These are phyloP conservation scores for Hyaloraphidium curvatum DNA, from an alignment of 192 early-diverging fungal species.

Conservation along the genomic window DNA sequence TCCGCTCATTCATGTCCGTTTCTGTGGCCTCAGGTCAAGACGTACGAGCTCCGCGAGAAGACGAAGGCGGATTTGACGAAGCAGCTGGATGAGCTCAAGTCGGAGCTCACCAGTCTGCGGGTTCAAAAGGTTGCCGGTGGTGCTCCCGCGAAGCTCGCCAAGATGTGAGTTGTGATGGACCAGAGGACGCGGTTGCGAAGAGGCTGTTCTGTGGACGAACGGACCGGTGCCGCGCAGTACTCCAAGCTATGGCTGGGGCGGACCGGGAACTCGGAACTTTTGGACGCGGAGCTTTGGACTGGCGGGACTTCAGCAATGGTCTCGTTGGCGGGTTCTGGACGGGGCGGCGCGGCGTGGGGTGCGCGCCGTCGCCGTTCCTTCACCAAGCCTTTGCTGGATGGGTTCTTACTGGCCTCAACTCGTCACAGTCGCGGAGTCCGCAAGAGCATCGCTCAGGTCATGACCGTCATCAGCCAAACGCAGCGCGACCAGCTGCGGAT, in stretches of 20 bases:
- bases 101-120: conserved; percentile 74
- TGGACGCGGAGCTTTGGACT: no score
- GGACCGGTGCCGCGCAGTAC: no score
- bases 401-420: background rate
- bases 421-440: conserved; percentile 59
- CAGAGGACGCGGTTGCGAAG: no score
- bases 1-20: conserved; percentile 8
- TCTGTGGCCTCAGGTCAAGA: conserved; percentile 64
- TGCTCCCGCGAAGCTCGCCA: conserved; percentile 54
- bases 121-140: conserved; percentile 83
- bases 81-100: conserved; percentile 82
- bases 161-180: conserved; percentile 46
- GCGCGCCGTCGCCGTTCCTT: no score
- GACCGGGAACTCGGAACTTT: no score
- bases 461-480: conserved; percentile 90
- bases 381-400: no score
- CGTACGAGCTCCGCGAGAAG: conserved; percentile 83
- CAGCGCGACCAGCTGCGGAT: conserved; percentile 71
- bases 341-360: no score
- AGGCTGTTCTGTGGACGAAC: no score
- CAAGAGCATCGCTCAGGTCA: conserved; percentile 83
- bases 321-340: no score
- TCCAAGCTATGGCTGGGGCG: no score
- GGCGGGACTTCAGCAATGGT: no score
- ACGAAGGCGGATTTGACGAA: conserved; percentile 80